A percentile compares a stretch with the other conserved stretches of the same genome.
phyloP scores from a whole-genome alignment of 441 rosid genomes.

The Theobroma grandiflorum region DNA sequence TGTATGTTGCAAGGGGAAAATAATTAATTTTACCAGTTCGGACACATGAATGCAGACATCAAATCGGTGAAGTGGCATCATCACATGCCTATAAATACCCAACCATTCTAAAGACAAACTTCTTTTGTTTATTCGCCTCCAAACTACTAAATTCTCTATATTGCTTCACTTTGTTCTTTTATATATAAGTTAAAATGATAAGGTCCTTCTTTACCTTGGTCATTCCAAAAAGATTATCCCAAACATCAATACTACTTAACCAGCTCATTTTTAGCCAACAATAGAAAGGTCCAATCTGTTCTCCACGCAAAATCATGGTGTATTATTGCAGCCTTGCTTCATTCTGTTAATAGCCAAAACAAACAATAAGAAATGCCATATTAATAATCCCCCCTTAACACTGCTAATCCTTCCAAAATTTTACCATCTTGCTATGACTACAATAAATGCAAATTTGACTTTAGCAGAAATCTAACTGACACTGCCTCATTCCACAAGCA shows the following conservation, averaged over 20 bases:
- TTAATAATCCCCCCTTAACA: background rate
- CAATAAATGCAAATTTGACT: background rate
- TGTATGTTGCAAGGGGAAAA: background rate
- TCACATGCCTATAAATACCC: background rate
- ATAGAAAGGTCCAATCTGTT: background rate
- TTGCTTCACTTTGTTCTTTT: background rate
- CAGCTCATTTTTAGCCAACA: background rate
- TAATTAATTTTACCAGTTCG: background rate
- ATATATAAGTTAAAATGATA: background rate
- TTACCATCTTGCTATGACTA: background rate
- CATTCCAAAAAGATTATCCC: background rate
- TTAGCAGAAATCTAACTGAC: background rate
- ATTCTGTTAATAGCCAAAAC: background rate
- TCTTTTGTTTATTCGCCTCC: background rate
- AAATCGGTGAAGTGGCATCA: background rate
- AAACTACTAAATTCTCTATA: background rate
- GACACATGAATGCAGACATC: background rate
- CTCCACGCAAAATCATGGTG: background rate
- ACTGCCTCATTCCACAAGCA: background rate
- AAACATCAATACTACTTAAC: background rate
- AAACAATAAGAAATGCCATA: background rate
- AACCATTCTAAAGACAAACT: background rate
- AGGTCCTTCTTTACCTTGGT: background rate
- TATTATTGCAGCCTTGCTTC: background rate
- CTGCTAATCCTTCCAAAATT: background rate